Base-by-base conservation (phyloP, 2,329 filamentous ascomycete genomes). In the Nigrograna mackinnonii region DNA sequence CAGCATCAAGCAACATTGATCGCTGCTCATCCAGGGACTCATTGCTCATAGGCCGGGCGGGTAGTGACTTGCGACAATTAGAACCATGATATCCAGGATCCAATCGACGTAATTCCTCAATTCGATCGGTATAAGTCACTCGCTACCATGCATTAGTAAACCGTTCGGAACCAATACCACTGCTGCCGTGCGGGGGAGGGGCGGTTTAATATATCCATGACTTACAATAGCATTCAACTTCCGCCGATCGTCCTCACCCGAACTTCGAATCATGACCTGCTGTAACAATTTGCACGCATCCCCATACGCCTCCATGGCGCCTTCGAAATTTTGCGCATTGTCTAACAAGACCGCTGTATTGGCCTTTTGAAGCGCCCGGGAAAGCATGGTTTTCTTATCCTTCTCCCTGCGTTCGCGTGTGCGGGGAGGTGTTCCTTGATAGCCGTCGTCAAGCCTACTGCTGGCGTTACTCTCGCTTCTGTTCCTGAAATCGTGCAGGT, bases 331-430 rank as follows among this genome's bases (percentile, higher is more conserved):
- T 60, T 94, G 89, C 12, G 90, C 91, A 79, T 96, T 97, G 71
- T 99, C 94, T 30, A 99, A 80, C 54, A 96, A 81, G 19, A 99
- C 94, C 17, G 94, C 94, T 11, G 89, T 92, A 62, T 99, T 96
- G 37, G 94, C 94, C 71, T 96, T 96, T 64, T 95, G 87, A 41
- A 99, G 75, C 1, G 94, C 94, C 57, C 88, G 89, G n/a, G 92
- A 96, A 24, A 99, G 79, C 91, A 97, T 97, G 9, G 86, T 88
- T 74, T 96, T 97, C 66, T 97, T 78, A 55, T 78, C 75, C 54
- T 70, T 74, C 45, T 77, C 75, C 37, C 69, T 62, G 46, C 66
- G 64, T 49, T 76, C 74, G 36, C 68, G 64, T 5, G 64, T 65
- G 47, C 68, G 66, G 43, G 67, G 66, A 43, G 59, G 59, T 18